phyloP scores from a whole-genome alignment of 1,139 yeast species.

The Kurtzmaniella quercitrusa region DNA sequence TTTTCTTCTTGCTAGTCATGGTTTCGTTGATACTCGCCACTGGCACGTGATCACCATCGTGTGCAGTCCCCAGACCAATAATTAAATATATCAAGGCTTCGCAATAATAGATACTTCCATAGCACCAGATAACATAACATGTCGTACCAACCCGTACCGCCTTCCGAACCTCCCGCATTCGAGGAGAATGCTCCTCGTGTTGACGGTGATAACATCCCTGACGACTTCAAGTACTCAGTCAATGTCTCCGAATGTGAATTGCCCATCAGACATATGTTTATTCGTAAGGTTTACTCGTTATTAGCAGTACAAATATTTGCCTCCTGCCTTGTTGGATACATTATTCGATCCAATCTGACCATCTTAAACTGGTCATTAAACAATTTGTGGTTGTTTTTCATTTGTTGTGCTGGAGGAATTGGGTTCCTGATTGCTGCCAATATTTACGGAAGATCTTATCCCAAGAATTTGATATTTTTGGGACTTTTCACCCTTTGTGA shows the following conservation, averaged over 20 bases:
- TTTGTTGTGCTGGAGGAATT: slow-evolving; percentile 55
- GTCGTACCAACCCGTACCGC: slow-evolving; percentile 3
- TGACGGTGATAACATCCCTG: slow-evolving; percentile 50
- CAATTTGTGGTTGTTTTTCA: slow-evolving; percentile 58
- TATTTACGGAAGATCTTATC: slow-evolving; percentile 60
- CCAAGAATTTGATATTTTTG: slow-evolving; percentile 53
- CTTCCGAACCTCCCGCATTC: slow-evolving; percentile 23
- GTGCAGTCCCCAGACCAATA: no score
- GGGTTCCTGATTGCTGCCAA: slow-evolving; percentile 59
- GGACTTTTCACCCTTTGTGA: slow-evolving; percentile 70
- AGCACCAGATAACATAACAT: no score
- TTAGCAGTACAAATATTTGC: slow-evolving; percentile 59
- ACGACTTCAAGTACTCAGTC: slow-evolving; percentile 82
- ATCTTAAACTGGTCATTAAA: slow-evolving; percentile 56
- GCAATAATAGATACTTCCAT: neutral
- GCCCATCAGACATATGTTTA: slow-evolving; percentile 68
- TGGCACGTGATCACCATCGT: no score
- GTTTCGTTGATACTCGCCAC: no score
- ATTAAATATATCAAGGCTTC: neutral
- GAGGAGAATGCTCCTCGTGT: slow-evolving; percentile 18
- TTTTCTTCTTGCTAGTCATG: no score
- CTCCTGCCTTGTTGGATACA: slow-evolving; percentile 57
- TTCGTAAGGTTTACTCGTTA: slow-evolving; percentile 75
- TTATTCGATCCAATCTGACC: slow-evolving; percentile 44
- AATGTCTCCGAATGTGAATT: slow-evolving; percentile 76